These are phyloP conservation scores for Phoenix roebelenii DNA, from an alignment of 176 grass and related monocot species.

Conservation along the genomic window DNA sequence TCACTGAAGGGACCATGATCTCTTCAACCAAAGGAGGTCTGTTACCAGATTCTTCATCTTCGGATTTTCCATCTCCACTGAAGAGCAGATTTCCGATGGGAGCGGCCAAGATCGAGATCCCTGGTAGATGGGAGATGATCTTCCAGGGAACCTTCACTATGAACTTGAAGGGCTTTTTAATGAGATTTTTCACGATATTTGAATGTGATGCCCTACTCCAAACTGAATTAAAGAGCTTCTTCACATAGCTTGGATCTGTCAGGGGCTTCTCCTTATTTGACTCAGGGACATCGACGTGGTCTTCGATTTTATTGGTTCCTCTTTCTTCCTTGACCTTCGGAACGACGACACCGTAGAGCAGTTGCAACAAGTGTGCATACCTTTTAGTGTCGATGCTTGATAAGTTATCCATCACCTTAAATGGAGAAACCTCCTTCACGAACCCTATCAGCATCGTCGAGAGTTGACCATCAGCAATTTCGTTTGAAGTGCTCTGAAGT, in stretches of 20 bases:
- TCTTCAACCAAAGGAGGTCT: constrained; percentile 66
- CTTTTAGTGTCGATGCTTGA: constrained; percentile 35
- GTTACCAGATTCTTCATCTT: constrained; percentile 22
- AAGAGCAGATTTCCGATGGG: constrained; percentile 41
- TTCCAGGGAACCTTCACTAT: constrained; percentile 71
- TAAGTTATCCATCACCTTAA: constrained; percentile 58
- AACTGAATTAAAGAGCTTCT: constrained; percentile 36
- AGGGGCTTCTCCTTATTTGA: neutral
- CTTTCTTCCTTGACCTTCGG: constrained; percentile 33
- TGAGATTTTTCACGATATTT: constrained; percentile 33
- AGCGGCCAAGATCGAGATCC: constrained; percentile 42
- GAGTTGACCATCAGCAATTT: constrained; percentile 34
- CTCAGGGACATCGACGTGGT: neutral
- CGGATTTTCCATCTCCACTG: constrained; percentile 10
- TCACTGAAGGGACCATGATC: constrained; percentile 86
- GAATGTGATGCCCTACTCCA: constrained; percentile 33
- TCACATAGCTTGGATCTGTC: constrained; percentile 27
- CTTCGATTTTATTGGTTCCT: constrained; percentile 49
- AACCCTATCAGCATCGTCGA: constrained; percentile 51
- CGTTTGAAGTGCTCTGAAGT: constrained; percentile 26
- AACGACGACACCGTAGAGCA: constrained; percentile 56
- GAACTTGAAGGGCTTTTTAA: constrained; percentile 26
- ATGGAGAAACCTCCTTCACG: constrained; percentile 58
- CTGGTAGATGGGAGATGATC: constrained; percentile 56
- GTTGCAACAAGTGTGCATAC: constrained; percentile 59